Base-by-base conservation (phyloP, 768 basidiomycete genomes). In the Dictyophora rubrovolvata region DNA sequence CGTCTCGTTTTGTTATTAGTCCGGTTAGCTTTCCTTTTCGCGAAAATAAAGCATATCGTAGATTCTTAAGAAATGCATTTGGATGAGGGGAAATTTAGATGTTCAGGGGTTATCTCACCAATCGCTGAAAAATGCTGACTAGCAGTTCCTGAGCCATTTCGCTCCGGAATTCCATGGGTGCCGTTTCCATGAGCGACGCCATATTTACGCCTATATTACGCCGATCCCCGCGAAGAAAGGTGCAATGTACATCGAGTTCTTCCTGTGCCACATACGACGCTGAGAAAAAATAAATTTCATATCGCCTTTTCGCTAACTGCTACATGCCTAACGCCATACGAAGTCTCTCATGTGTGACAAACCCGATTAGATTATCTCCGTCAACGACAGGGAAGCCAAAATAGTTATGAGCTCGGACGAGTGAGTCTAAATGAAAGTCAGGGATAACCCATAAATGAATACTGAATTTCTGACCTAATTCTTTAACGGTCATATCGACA, bases 81-180 rank as follows among this genome's bases (percentile, higher is more conserved):
- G 48, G 34, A 22, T 37, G 50, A 46, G 14, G 9, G 20, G 49
- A 46, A 20, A 50, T 21, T 22, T 21, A 2, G 28, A 7, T 28
- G n/a, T 28, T 28, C 36, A 22, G 42, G 9, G 17, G 53, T 70
- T 28, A 28, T 28, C 28, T 54, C 47, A 84, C 86, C 68, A 88
- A 69, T 71, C 83, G 86, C 69, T 86, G 86, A 73, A 87, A 87
- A 79, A 85, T 84, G 64, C 74, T 79, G 23, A 87, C 85, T 14
- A 87, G 83, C 10, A 86, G 72, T 63, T 87, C 85, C 66, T 83
- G 77, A 1, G 86, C 84, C 12, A 85, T 81, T 62, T 85, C 84
- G 66, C 84, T 81, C 36, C 84, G 75, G 56, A 88, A 73, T 60
- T 85, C 81, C 53, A 87, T 72, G 1, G 84, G 71, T 0, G 82